Evolutionary conservation across 768 basidiomycete genomes (phyloP), one percentile per base, ranked within the genome.

Genomic region (Lactarius sanguifluus): DNA sequence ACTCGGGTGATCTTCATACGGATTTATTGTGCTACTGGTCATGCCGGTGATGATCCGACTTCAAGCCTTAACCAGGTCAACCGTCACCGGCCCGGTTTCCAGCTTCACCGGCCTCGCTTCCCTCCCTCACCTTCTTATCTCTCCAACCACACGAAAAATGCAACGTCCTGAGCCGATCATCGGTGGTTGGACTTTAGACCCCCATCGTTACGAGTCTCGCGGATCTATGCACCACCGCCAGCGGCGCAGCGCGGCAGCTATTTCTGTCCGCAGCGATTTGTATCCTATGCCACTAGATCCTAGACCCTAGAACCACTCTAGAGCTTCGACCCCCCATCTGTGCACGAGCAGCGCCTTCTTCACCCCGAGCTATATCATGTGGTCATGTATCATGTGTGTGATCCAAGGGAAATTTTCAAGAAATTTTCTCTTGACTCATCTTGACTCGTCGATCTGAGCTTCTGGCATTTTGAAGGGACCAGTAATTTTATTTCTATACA

Each of bases 1-100:
- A 68, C 81, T 82, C 0, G 88, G 83, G 72, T 95, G 86, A 1
- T 81, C 82, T 61, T 86, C 84, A 72, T 94, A 94, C 9, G 92
- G 92, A 71, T 93, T 94, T 52, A 76, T 71, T 6, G 79, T 75
- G 18, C 32, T 62, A 20, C 12, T 45, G 36, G 62, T 59, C 67
- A 69, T 69, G 25, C 15, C 18, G 16, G 12, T 18, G 23, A 18
- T 32, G 23, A 4, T 25, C 40, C 23, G 2, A 25, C 20, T 45
- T 20, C 59, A 34, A 30, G 30, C 30, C 30, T 30, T 30, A 6
- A 30, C 30, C 28, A 3, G 28, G 28, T 2, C 2, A 9, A 47
- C 45, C n/a, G n/a, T n/a, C n/a, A n/a, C n/a, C n/a, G n/a, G n/a
- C n/a, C n/a, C 45, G 43, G 9, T 10, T 8, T 2, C 45, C 45